A percentile compares a stretch with the other conserved stretches of the same genome.
phyloP scores from a whole-genome alignment of 345 rosid species.

The Crucihimalaya himalaica region DNA sequence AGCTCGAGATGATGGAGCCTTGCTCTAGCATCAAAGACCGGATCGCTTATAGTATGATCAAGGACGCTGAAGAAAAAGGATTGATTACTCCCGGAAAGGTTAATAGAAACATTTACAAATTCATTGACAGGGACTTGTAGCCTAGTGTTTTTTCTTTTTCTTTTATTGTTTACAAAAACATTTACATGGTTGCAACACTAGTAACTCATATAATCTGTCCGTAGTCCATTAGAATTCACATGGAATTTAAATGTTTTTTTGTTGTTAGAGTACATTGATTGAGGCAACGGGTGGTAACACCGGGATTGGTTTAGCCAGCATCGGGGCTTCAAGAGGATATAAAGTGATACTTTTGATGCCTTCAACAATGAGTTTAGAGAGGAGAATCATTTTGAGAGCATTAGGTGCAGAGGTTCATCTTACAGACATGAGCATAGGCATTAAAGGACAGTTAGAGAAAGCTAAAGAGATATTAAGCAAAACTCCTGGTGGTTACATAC shows the following conservation, averaged over 20 bases:
- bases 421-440: conserved; percentile 45
- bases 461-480: conserved; percentile 54
- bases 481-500: conserved; percentile 59
- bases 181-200: neutral
- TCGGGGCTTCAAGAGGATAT: conserved; percentile 74
- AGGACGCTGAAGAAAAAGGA: conserved; percentile 74
- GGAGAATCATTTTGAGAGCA: conserved; percentile 67
- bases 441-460: conserved; percentile 49
- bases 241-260: neutral
- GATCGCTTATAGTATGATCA: conserved; percentile 64
- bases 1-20: conserved; percentile 67
- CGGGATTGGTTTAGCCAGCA: conserved; percentile 69
- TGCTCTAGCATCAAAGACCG: conserved; percentile 62
- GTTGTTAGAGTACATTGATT: conserved; percentile 49
- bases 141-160: neutral
- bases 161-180: neutral
- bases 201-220: neutral
- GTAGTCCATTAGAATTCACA: neutral
- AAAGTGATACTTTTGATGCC: conserved; percentile 68
- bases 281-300: conserved; percentile 79
- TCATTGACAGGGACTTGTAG: neutral
- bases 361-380: conserved; percentile 54
- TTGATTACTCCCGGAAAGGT: conserved; percentile 69
- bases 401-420: conserved; percentile 70
- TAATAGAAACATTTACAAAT: neutral